Percentiles rank a stretch among this genome's conserved stretches.
These are phyloP conservation scores for Diutina ranongensis DNA, from an alignment of 1,139 yeast species.

Conservation along the genomic window DNA sequence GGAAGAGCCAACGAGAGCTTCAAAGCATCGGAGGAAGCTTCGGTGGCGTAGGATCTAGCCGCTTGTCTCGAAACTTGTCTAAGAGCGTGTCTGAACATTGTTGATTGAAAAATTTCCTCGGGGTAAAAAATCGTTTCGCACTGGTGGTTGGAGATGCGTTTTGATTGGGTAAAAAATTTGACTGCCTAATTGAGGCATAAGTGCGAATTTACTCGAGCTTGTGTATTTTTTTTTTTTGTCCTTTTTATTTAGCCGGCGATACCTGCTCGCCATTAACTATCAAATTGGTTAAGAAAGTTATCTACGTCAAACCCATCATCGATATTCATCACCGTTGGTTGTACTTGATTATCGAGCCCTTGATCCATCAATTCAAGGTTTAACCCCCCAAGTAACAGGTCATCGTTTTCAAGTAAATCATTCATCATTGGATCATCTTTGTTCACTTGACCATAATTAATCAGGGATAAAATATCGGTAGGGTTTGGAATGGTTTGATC, in stretches of 20 bases:
- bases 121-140: not conserved
- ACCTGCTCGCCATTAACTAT: constrained; percentile 9
- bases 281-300: constrained; percentile 35
- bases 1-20: constrained; percentile 89
- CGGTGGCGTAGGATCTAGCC: constrained; percentile 75
- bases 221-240: no score
- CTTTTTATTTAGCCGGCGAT: no score
- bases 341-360: constrained; percentile 17
- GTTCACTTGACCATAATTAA: constrained; percentile 15
- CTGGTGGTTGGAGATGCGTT: not conserved
- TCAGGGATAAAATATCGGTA: constrained; percentile 26
- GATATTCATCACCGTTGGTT: not conserved
- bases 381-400: constrained; percentile 33
- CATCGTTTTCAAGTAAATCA: constrained; percentile 30
- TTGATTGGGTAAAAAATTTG: constrained; percentile 1
- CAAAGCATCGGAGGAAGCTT: constrained; percentile 56
- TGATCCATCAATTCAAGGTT: constrained; percentile 33
- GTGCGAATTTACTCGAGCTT: not conserved
- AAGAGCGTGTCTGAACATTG: constrained; percentile 60
- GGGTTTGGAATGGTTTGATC: constrained; percentile 23
- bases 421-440: constrained; percentile 16
- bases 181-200: not conserved
- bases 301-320: constrained; percentile 15
- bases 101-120: constrained; percentile 8
- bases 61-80: constrained; percentile 60